Conservation (phyloP, 2,329 filamentous ascomycete genomes). For the Alternaria alternata region DNA sequence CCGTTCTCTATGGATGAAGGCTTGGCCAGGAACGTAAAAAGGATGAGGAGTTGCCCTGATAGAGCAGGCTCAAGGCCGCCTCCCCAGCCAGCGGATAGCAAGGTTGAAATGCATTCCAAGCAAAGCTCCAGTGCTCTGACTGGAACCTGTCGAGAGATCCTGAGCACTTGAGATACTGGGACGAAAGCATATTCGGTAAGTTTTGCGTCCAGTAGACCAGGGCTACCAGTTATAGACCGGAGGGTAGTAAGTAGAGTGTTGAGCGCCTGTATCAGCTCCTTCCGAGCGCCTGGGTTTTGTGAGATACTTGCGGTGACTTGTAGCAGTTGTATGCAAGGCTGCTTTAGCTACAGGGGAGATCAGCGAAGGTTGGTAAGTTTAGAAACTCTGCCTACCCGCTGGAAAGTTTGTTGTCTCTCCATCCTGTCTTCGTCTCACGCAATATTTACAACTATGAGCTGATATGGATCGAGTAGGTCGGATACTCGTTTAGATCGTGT, state of each 20-base stretch:
- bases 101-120: slow-evolving; percentile 75
- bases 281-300: slow-evolving; percentile 54
- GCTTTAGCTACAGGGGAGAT: slow-evolving; percentile 59
- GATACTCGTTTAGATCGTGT: not conserved
- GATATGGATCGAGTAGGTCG: not conserved
- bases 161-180: slow-evolving; percentile 85
- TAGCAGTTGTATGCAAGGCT: slow-evolving; percentile 66
- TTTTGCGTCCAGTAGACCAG: slow-evolving; percentile 72
- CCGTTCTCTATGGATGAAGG: slow-evolving; percentile 66
- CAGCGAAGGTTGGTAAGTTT: not conserved
- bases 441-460: not conserved
- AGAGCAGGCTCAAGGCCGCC: slow-evolving; percentile 73
- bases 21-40: slow-evolving; percentile 82
- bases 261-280: slow-evolving; percentile 59
- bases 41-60: slow-evolving; percentile 82
- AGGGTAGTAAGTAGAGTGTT: slow-evolving; percentile 57
- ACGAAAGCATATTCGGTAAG: slow-evolving; percentile 96
- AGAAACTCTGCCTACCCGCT: slow-evolving; percentile 37
- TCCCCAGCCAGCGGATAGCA: slow-evolving; percentile 83
- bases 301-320: slow-evolving; percentile 62
- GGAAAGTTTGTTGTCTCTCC: slow-evolving; percentile 53
- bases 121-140: slow-evolving; percentile 77
- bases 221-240: slow-evolving; percentile 36
- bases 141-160: slow-evolving; percentile 75
- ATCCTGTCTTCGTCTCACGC: slow-evolving; percentile 23